phyloP scores from a whole-genome alignment of 805 yeast genomes.

The Candida cerambycidarum region DNA sequence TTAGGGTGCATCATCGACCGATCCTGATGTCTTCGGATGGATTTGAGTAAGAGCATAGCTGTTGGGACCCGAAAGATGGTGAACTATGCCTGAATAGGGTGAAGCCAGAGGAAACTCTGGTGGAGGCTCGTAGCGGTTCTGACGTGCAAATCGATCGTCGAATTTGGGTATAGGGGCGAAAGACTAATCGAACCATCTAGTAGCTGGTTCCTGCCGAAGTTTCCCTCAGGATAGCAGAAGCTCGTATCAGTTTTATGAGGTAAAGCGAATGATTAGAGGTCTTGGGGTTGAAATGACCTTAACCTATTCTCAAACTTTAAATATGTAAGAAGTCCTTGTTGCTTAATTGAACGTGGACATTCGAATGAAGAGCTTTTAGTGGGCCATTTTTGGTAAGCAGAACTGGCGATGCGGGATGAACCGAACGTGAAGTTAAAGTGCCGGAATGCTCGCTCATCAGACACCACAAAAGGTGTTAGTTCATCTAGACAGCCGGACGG shows the following conservation, averaged over 20 bases:
- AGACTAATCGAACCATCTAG: constrained; percentile 45
- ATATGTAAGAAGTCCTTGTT: constrained; percentile 43
- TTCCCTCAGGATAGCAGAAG: constrained; percentile 35
- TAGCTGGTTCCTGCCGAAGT: constrained; percentile 42
- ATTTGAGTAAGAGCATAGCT: constrained; percentile 45
- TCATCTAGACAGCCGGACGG: constrained; percentile 52
- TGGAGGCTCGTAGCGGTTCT: constrained; percentile 47
- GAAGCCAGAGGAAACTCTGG: constrained; percentile 48
- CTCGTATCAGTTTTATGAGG: constrained; percentile 44
- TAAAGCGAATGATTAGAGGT: constrained; percentile 43
- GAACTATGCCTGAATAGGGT: constrained; percentile 47
- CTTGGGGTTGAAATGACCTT: constrained; percentile 39
- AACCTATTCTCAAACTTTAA: constrained; percentile 44
- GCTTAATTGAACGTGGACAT: constrained; percentile 40
- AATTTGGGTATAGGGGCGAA: constrained; percentile 45
- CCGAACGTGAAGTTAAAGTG: constrained; percentile 23
- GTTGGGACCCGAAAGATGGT: constrained; percentile 48
- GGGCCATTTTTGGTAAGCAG: constrained; percentile 49
- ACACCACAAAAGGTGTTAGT: constrained; percentile 45
- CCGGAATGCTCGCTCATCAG: constrained; percentile 36
- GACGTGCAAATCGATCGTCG: constrained; percentile 47
- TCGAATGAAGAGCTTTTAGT: constrained; percentile 44
- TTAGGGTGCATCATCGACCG: constrained; percentile 38
- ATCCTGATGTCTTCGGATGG: constrained; percentile 40
- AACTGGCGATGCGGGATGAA: constrained; percentile 37